Evolutionary conservation across 1,284 basidiomycete species (phyloP), one percentile per base, ranked within the genome.

Genomic region (Malassezia furfur): DNA sequence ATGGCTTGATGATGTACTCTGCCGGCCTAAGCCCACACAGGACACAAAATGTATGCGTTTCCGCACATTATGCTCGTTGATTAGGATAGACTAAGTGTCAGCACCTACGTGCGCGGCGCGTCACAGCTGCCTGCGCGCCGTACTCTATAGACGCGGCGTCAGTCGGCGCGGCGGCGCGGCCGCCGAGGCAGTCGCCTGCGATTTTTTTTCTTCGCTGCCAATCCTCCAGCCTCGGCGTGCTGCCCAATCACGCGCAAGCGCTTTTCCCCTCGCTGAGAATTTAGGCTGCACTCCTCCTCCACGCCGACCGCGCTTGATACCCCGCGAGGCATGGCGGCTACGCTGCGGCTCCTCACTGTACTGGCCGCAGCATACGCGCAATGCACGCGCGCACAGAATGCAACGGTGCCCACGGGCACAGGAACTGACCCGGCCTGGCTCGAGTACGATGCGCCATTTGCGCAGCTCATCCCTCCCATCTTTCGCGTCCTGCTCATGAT

Each of bases 401-500:
- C 11, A 10, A 37, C 36, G 25, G 25, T 28, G 25, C 25, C 25
- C 14, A 34, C 32, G 9, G 32, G 32, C 11, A 12, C 37, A 10
- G 37, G 17, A 21, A 15, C 37, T 2, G 45, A 47, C 15, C 11
- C 45, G 15, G 45, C 45, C 1, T 47, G 31, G 45, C 10, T 14
- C 28, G 32, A 22, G 30, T 39, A 45, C 39, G 49, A 57, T 37
- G 45, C 45, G 37, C 59, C 64, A 5, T 73, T 73, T 44, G 67
- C 66, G 10, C 62, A 59, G 14, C 63, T 60, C 19, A 60, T 72
- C 30, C 72, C 72, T 19, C 72, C 68, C 9, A 66, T 69, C 4
- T 71, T 71, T 46, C 65, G 72, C 32, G 67, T 72, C 15, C 43
- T 72, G 15, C 47, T 71, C n/a, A 63, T 74, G 9, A 58, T 69